A percentile compares a stretch with the other conserved stretches of the same genome.
phyloP scores from a whole-genome alignment of 768 basidiomycete species.

The Lentinula aciculospora region DNA sequence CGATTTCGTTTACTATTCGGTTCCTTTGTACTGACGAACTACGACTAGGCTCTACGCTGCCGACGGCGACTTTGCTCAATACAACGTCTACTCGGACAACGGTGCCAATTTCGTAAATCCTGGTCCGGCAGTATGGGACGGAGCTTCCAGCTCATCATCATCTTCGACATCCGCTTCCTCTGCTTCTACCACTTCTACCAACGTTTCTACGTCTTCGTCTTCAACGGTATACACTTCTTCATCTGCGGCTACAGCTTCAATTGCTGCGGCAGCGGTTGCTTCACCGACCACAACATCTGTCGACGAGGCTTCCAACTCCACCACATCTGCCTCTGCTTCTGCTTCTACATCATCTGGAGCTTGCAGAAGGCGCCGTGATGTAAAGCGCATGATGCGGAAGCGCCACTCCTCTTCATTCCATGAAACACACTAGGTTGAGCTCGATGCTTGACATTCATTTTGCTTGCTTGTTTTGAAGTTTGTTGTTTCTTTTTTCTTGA shows the following conservation, averaged over 20 bases:
- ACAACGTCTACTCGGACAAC: conserved; percentile 7
- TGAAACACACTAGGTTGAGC: neutral
- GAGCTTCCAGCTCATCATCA: neutral
- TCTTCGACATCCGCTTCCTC: neutral
- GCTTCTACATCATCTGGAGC: neutral
- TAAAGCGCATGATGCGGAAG: neutral
- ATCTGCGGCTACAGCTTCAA: neutral
- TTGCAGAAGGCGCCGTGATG: neutral
- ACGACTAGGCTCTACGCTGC: conserved; percentile 4
- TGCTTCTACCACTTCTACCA: neutral
- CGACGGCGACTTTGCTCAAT: conserved; percentile 6
- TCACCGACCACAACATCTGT: neutral
- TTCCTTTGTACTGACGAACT: neutral
- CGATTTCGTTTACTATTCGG: neutral
- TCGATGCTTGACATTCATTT: neutral
- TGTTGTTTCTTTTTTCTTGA: neutral
- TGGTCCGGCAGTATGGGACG: conserved; percentile 4
- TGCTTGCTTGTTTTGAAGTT: neutral
- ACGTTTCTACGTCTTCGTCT: neutral
- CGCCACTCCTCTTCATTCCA: neutral
- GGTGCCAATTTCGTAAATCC: neutral
- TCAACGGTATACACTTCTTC: neutral
- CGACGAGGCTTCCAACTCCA: neutral
- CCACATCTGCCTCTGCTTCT: neutral
- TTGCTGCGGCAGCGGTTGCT: neutral